Conservation (phyloP, 495 filamentous ascomycete species). For the Hypomontagnella submonticulosa region DNA sequence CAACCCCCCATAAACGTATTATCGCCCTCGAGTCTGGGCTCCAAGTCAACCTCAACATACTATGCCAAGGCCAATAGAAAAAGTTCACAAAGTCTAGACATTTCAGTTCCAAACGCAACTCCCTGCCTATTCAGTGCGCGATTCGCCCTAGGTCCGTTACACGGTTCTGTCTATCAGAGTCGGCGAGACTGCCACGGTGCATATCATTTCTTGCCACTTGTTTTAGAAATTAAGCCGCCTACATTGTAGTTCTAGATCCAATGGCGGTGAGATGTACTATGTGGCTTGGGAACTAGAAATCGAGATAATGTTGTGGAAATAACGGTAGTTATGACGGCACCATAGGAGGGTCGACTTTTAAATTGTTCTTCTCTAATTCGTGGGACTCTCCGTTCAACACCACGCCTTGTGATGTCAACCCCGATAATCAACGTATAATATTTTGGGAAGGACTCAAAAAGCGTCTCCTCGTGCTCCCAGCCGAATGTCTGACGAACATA, state of each 20-base stretch:
- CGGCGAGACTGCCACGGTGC: conserved; percentile 2
- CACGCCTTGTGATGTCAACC: no score
- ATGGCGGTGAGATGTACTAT: neutral
- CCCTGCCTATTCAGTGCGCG: neutral
- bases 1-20: conserved; percentile 3
- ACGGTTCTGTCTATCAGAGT: conserved; percentile 6
- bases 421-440: no score
- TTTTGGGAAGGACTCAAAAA: no score
- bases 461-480: no score
- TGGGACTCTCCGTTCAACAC: conserved; percentile 2
- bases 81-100: conserved; percentile 8
- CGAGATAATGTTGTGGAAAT: conserved; percentile 33
- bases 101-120: neutral
- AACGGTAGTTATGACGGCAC: neutral
- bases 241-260: conserved; percentile 8
- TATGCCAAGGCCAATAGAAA: neutral
- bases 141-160: neutral
- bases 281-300: conserved; percentile 31
- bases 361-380: conserved; percentile 22
- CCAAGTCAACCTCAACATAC: neutral
- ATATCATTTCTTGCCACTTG: conserved; percentile 4
- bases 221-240: conserved; percentile 9
- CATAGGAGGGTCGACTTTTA: neutral
- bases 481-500: no score
- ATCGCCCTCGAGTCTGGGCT: neutral